phyloP scores from a whole-genome alignment of 495 filamentous ascomycete genomes.

The Usnea hakonensis region DNA sequence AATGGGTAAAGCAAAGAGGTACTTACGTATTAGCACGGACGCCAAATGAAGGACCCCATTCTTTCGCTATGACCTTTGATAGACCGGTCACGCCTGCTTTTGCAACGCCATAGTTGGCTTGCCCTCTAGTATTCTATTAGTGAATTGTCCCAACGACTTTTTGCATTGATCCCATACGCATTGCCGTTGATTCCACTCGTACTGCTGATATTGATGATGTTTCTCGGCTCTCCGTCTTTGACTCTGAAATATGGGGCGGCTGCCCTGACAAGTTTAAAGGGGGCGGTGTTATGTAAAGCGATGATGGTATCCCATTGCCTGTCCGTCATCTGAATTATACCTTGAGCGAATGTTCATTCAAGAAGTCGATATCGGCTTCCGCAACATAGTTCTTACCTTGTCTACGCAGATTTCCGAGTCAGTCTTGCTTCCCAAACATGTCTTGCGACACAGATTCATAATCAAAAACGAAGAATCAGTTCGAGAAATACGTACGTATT shows the following conservation, averaged over 20 bases:
- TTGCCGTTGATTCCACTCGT: slow-evolving; percentile 79
- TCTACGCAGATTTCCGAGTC: no score
- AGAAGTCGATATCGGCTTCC: not conserved
- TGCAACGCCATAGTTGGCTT: slow-evolving; percentile 76
- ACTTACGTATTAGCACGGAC: slow-evolving; percentile 65
- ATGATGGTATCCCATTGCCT: slow-evolving; percentile 88
- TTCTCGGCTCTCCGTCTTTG: slow-evolving; percentile 68
- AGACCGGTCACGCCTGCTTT: slow-evolving; percentile 76
- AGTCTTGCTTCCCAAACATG: not conserved
- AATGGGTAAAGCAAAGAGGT: not conserved
- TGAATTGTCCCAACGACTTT: not conserved
- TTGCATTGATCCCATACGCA: slow-evolving; percentile 37
- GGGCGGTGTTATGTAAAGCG: slow-evolving; percentile 69
- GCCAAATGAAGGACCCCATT: slow-evolving; percentile 81
- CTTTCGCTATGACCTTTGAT: slow-evolving; percentile 81
- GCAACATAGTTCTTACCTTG: not conserved
- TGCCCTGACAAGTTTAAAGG: slow-evolving; percentile 72
- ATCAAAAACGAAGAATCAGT: slow-evolving; percentile 3
- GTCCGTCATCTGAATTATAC: slow-evolving; percentile 58
- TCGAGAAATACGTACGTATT: slow-evolving; percentile 45
- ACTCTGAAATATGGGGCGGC: slow-evolving; percentile 81
- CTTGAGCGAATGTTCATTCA: not conserved
- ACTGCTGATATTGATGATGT: slow-evolving; percentile 72
- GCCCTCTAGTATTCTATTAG: slow-evolving; percentile 41
- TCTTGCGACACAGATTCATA: not conserved